These are phyloP conservation scores for Blastocystis sp. DNA, from an alignment of 352 stramenopile species.

Conservation along the genomic window DNA sequence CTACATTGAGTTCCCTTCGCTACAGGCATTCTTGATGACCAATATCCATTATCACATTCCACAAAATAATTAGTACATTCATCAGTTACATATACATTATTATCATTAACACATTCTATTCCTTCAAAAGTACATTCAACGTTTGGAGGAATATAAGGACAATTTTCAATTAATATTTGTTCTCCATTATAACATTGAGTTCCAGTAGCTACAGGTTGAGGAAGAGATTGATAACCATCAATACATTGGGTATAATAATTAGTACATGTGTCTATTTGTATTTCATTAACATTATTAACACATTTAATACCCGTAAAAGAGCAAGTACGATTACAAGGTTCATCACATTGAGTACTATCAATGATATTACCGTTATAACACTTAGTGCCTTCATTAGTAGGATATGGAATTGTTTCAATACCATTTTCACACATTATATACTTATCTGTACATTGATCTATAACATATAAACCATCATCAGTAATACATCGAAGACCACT, in stretches of 20 bases:
- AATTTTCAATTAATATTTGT: not conserved
- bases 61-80: constrained; percentile 22
- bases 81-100: constrained; percentile 10
- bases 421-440: not conserved
- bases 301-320: constrained; percentile 15
- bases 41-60: constrained; percentile 11
- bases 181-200: constrained; percentile 16
- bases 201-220: constrained; percentile 15
- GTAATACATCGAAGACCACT: constrained; percentile 14
- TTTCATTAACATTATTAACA: not conserved
- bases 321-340: too few relatives aligned
- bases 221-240: constrained; percentile 3
- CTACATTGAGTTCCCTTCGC: constrained; percentile 29
- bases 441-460: constrained; percentile 20
- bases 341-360: not conserved
- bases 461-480: constrained; percentile 7
- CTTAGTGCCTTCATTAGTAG: constrained; percentile 7
- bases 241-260: constrained; percentile 24
- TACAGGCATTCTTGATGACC: constrained; percentile 6
- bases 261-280: constrained; percentile 14
- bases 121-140: not conserved
- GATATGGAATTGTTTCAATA: constrained; percentile 4
- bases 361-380: constrained; percentile 18
- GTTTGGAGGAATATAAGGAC: too few relatives aligned
- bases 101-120: not conserved